Evolutionary conservation across 352 stramenopile genomes (phyloP).

Genomic region (Phytopythium kandeliae): DNA sequence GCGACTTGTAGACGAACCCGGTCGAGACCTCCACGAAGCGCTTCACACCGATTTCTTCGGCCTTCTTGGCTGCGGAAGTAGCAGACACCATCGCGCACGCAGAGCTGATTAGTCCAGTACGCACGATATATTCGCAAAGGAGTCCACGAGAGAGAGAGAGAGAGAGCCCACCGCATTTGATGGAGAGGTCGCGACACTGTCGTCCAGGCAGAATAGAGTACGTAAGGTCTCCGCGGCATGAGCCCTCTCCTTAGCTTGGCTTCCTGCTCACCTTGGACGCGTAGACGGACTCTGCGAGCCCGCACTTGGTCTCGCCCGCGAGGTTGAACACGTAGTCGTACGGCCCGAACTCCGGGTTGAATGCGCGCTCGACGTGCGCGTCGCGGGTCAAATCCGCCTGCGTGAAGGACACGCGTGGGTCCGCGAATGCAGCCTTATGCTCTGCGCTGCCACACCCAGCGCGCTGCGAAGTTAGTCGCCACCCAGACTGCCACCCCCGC

Average conservation of each 20-base stretch:
- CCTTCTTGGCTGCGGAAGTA: slow-evolving; percentile 40
- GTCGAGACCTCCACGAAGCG: slow-evolving; percentile 84
- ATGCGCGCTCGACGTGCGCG: slow-evolving; percentile 71
- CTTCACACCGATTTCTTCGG: slow-evolving; percentile 59
- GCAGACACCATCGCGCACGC: no score
- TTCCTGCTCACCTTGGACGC: slow-evolving; percentile 48
- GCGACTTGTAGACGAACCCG: slow-evolving; percentile 86
- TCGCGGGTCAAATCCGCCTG: slow-evolving; percentile 81
- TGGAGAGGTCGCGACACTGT: slow-evolving; percentile 71
- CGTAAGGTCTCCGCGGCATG: neutral
- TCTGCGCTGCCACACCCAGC: slow-evolving; percentile 13
- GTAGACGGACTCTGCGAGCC: slow-evolving; percentile 66
- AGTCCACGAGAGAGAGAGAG: neutral
- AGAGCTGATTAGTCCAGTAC: neutral
- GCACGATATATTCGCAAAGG: neutral
- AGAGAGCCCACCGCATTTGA: slow-evolving; percentile 60
- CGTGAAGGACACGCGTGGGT: slow-evolving; percentile 68
- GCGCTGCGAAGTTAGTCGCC: no score
- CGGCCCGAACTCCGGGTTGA: slow-evolving; percentile 56
- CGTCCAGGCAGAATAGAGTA: neutral
- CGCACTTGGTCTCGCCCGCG: slow-evolving; percentile 80
- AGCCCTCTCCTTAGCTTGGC: neutral
- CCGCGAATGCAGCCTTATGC: slow-evolving; percentile 67
- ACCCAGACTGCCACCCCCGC: no score
- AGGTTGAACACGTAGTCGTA: slow-evolving; percentile 87